phyloP scores from a whole-genome alignment of 2,329 filamentous ascomycete species.

The Fragosphaeria purpurea region DNA sequence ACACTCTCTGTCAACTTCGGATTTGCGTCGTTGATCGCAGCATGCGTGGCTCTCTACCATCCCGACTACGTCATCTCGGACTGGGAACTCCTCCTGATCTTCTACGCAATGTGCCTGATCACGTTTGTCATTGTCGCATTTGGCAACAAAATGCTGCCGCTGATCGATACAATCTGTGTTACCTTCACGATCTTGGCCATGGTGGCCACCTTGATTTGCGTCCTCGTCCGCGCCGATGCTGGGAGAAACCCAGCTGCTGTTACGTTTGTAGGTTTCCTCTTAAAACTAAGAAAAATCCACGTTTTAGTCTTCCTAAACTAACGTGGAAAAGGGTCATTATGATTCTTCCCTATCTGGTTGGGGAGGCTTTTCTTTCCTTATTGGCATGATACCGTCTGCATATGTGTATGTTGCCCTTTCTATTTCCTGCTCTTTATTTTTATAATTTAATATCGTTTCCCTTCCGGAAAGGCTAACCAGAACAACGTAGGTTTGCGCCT shows the following conservation, averaged over 20 bases:
- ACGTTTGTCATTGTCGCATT: slow-evolving; percentile 18
- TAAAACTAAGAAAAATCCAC: too few species aligned
- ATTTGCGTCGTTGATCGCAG: slow-evolving; percentile 54
- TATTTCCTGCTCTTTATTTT: neutral
- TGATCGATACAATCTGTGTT: slow-evolving; percentile 33
- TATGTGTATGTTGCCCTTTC: neutral
- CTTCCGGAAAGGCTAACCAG: too few species aligned
- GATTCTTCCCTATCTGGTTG: slow-evolving; percentile 27
- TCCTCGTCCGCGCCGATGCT: slow-evolving; percentile 30
- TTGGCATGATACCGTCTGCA: slow-evolving; percentile 7
- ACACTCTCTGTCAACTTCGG: slow-evolving; percentile 77
- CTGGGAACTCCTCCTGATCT: slow-evolving; percentile 8
- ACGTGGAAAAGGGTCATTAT: slow-evolving; percentile 1
- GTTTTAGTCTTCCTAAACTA: neutral
- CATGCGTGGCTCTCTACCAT: slow-evolving; percentile 46
- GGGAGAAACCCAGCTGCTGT: slow-evolving; percentile 1
- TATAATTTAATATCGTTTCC: too few species aligned
- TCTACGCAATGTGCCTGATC: slow-evolving; percentile 7
- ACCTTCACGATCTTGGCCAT: slow-evolving; percentile 37
- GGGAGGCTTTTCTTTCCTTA: slow-evolving; percentile 20
- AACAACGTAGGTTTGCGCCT: slow-evolving; percentile 3
- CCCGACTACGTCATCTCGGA: slow-evolving; percentile 15
- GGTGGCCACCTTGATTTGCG: slow-evolving; percentile 38
- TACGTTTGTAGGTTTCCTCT: neutral
- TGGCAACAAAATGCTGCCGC: slow-evolving; percentile 33